These are phyloP conservation scores for Pharnaceum exiguum DNA, from an alignment of 148 eudicot species.

Conservation along the genomic window DNA sequence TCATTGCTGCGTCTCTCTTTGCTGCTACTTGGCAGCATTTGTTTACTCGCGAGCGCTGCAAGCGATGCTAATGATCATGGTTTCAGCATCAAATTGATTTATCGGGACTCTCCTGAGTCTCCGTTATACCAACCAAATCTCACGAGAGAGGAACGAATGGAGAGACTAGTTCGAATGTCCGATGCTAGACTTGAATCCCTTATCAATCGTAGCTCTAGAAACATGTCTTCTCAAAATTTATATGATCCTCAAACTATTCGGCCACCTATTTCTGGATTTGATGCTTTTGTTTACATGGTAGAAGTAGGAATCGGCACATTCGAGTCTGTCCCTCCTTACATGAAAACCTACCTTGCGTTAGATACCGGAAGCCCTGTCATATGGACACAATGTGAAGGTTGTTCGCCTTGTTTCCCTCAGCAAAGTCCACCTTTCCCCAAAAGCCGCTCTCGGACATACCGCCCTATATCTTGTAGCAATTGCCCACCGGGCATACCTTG, in stretches of 20 bases:
- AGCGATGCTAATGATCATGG: not conserved
- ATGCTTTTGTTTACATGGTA: not conserved
- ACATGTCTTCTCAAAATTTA: no score
- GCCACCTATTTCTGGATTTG: not conserved
- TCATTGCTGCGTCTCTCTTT: slow-evolving; percentile 3
- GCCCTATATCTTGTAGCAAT: not conserved
- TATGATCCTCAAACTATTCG: no score
- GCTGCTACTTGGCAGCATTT: slow-evolving; percentile 1
- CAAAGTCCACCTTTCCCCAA: not conserved
- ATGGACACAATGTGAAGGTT: slow-evolving; percentile 25
- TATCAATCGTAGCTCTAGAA: no score
- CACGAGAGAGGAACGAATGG: not conserved
- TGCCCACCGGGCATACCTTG: not conserved
- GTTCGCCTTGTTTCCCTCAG: slow-evolving; percentile 10
- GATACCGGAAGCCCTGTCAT: slow-evolving; percentile 1
- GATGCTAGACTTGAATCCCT: not conserved
- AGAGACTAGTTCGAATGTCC: slow-evolving; percentile 1
- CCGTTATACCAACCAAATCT: slow-evolving; percentile 7
- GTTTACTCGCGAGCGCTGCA: not conserved
- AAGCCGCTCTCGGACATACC: not conserved
- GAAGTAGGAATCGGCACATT: slow-evolving; percentile 18
- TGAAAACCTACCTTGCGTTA: not conserved
- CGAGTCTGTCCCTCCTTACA: not conserved
- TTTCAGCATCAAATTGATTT: slow-evolving; percentile 8
- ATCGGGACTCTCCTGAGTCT: slow-evolving; percentile 12